Percentiles rank a stretch among this genome's conserved stretches.
phyloP scores from a whole-genome alignment of 805 yeast genomes.

The Candida vaughaniae region DNA sequence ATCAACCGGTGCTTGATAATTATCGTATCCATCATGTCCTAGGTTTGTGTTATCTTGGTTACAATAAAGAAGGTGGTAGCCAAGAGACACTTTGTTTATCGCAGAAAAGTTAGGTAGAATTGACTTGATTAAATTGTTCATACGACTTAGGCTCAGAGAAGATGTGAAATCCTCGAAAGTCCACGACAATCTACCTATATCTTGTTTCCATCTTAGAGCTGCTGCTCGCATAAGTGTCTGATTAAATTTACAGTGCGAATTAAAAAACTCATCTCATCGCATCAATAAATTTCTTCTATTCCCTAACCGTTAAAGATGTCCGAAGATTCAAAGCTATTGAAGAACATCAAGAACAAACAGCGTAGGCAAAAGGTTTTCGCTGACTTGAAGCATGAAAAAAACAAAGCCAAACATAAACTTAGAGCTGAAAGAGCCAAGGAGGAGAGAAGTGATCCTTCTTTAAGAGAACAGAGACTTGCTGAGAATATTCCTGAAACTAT shows the following conservation, averaged over 20 bases:
- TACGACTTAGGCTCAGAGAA: conserved; percentile 19
- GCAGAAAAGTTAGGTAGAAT: conserved; percentile 7
- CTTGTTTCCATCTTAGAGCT: conserved; percentile 18
- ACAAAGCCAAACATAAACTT: conserved; percentile 72
- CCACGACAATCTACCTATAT: conserved; percentile 19
- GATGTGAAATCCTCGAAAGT: conserved; percentile 20
- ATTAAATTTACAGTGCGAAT: background rate
- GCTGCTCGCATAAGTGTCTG: conserved; percentile 2
- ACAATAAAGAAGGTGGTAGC: conserved; percentile 67
- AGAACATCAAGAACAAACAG: conserved; percentile 68
- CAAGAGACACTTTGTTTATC: conserved; percentile 21
- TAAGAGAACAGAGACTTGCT: conserved; percentile 74
- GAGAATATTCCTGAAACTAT: conserved; percentile 80
- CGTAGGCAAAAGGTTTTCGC: conserved; percentile 78
- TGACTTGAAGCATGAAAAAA: conserved; percentile 68
- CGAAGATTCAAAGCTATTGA: conserved; percentile 29
- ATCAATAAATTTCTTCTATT: conserved; percentile 1
- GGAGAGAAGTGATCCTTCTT: conserved; percentile 79
- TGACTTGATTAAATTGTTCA: conserved; percentile 15
- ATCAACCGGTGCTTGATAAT: conserved; percentile 63
- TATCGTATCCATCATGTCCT: conserved; percentile 77
- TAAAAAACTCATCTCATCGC: conserved; percentile 9
- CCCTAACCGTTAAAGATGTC: conserved; percentile 14
- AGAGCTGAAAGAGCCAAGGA: conserved; percentile 85
- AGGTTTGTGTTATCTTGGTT: conserved; percentile 54